These are phyloP conservation scores for Cucumis sativus DNA, from an alignment of 306 rosid genomes.

Conservation along the genomic window DNA sequence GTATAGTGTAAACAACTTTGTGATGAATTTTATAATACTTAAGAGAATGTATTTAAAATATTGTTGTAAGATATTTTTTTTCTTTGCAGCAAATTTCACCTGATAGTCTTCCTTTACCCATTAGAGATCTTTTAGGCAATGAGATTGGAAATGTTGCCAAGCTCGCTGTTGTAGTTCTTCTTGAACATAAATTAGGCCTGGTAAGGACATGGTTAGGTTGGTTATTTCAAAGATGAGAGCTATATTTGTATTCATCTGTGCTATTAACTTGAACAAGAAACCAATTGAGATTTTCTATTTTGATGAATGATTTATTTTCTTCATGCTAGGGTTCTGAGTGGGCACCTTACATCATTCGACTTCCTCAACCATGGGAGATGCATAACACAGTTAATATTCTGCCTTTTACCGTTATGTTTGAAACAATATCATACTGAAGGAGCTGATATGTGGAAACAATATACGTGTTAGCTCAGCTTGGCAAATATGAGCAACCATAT, in stretches of 20 bases:
- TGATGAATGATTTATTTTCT: not conserved
- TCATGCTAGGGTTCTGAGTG: conserved; percentile 47
- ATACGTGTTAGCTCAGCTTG: not conserved
- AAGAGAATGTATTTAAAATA: not conserved
- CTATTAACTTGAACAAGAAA: not conserved
- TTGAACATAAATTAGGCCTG: conserved; percentile 45
- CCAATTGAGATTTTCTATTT: not conserved
- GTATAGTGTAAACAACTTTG: conserved; percentile 18
- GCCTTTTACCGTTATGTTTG: not conserved
- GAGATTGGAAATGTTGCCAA: conserved; percentile 44
- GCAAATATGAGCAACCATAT: not conserved
- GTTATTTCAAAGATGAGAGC: not conserved
- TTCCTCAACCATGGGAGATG: conserved; percentile 38
- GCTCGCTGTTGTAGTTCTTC: conserved; percentile 42
- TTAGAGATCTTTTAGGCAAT: conserved; percentile 25
- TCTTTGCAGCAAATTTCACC: conserved; percentile 58
- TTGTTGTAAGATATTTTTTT: not conserved
- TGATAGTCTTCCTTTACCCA: conserved; percentile 36
- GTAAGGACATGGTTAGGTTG: conserved; percentile 14
- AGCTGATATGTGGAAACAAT: not conserved
- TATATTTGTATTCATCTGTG: not conserved
- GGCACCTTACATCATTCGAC: conserved; percentile 49
- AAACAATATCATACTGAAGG: not conserved
- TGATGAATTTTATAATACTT: not conserved
- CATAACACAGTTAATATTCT: conserved; percentile 51